Evolutionary conservation across 352 stramenopile genomes (phyloP).

Genomic region (Pythium phragmiticola): DNA sequence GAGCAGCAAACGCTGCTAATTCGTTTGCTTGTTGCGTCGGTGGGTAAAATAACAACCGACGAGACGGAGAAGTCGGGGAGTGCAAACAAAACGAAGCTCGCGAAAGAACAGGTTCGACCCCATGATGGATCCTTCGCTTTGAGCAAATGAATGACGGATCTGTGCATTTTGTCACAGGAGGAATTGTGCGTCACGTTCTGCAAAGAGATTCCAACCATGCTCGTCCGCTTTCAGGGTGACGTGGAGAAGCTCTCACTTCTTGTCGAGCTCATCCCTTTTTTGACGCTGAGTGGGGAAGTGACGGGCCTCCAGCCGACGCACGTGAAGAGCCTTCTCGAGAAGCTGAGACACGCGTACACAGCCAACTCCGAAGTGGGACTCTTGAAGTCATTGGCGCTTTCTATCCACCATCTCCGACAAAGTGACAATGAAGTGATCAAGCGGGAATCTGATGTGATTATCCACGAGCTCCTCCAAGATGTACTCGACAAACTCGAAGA

Average conservation of each 20-base stretch:
- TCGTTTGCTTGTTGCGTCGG: conserved; percentile 59
- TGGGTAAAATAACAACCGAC: conserved; percentile 57
- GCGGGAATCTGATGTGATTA: conserved; percentile 71
- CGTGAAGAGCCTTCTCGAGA: conserved; percentile 72
- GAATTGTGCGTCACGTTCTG: conserved; percentile 80
- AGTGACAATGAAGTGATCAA: conserved; percentile 77
- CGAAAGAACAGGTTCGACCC: conserved; percentile 47
- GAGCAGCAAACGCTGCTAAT: conserved; percentile 83
- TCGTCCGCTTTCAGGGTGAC: conserved; percentile 77
- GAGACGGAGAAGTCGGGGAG: conserved; percentile 29
- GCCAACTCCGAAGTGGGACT: conserved; percentile 68
- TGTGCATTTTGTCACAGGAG: conserved; percentile 34
- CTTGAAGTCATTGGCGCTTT: conserved; percentile 61
- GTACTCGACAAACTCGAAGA: conserved; percentile 61
- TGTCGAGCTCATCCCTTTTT: conserved; percentile 72
- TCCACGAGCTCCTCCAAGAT: conserved; percentile 70
- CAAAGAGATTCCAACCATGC: conserved; percentile 75
- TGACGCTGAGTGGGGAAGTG: conserved; percentile 58
- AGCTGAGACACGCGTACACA: conserved; percentile 71
- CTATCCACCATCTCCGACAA: conserved; percentile 67
- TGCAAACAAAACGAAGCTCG: conserved; percentile 47
- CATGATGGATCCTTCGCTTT: background rate
- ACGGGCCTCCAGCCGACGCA: conserved; percentile 66
- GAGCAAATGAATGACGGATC: background rate
- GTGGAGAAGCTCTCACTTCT: conserved; percentile 74